Evolutionary conservation across 441 rosid genomes (phyloP), one percentile per base, ranked within the genome.

Genomic region (Populus hybrid): DNA sequence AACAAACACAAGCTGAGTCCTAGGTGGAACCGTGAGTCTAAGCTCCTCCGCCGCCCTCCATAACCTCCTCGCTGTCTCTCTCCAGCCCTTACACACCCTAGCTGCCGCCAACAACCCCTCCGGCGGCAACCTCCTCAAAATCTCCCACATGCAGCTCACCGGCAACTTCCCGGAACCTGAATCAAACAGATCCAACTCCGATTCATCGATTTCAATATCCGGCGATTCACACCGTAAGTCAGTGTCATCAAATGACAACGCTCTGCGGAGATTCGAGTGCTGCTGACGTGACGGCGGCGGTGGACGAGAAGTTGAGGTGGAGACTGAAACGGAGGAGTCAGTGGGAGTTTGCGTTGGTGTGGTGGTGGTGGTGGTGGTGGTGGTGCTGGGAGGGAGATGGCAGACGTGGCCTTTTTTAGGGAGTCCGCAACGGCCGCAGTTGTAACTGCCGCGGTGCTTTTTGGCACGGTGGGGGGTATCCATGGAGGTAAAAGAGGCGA

Each of bases 401-500:
- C 98, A 96, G 80, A 74, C 67, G 73, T 94, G 98, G 77, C 99
- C 98, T 75, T 90, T 96, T 85, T 96, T 96, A 71, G 98, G 99
- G 50, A 84, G 95, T 34, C 99, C 99, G 35, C 99, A 96, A 24
- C 98, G 88, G 81, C 98, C 88, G 66, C 99, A 96, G 87, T 87
- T 96, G 84, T 96, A 96, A 79, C 89, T 94, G 63, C 98, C 99
- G 4, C 98, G 95, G 10, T 89, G 86, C 73, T 86, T 91, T 71
- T 84, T 84, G 26, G 61, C 57, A 30, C 82, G 88, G 74, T n/a
- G 64, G 71, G 75, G 68, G 74, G 88, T 84, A 70, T 89, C 89
- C 70, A 85, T 72, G 18, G 87, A 78, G 57, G 84, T 69, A 32
- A 69, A 74, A 65, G 79, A 77, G 78, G 86, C 85, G 40, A 92